Evolutionary conservation across 1,284 basidiomycete species (phyloP).

Genomic region (Malassezia restricta): DNA sequence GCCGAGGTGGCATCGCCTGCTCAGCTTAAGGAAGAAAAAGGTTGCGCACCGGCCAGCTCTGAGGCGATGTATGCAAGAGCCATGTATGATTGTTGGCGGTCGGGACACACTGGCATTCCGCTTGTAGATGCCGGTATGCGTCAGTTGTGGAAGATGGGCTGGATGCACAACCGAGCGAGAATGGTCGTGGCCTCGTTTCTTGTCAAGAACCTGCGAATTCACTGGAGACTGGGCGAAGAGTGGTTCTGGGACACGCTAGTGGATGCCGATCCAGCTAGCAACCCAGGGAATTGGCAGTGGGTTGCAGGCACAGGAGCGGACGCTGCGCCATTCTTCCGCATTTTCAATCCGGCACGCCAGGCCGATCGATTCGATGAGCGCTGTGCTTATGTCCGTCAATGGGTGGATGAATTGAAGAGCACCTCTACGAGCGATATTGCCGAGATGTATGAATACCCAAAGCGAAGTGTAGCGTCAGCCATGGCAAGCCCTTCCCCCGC

Average conservation of each 20-base stretch:
- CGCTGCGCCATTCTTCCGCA: constrained; percentile 9
- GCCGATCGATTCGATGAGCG: constrained; percentile 6
- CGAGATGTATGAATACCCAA: background rate
- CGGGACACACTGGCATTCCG: constrained; percentile 11
- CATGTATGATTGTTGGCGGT: constrained; percentile 6
- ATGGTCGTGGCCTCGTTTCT: constrained; percentile 11
- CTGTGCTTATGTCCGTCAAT: constrained; percentile 4
- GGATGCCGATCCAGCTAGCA: constrained; percentile 12
- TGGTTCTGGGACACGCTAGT: constrained; percentile 15
- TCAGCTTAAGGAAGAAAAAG: background rate
- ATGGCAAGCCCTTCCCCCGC: background rate
- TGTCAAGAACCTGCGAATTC: constrained; percentile 4
- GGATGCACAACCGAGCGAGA: constrained; percentile 15
- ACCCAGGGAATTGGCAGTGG: constrained; percentile 12
- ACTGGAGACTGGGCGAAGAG: constrained; percentile 7
- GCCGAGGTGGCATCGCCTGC: background rate
- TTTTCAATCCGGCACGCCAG: constrained; percentile 7
- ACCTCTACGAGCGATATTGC: background rate
- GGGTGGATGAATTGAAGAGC: constrained; percentile 8
- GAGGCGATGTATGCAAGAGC: background rate
- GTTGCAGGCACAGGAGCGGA: constrained; percentile 10
- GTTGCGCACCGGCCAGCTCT: background rate
- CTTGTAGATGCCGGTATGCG: constrained; percentile 13
- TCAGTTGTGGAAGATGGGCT: constrained; percentile 8
- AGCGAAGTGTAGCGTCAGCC: background rate